These are phyloP conservation scores for Lentinula sp. DNA, from an alignment of 768 basidiomycete genomes.

Conservation along the genomic window DNA sequence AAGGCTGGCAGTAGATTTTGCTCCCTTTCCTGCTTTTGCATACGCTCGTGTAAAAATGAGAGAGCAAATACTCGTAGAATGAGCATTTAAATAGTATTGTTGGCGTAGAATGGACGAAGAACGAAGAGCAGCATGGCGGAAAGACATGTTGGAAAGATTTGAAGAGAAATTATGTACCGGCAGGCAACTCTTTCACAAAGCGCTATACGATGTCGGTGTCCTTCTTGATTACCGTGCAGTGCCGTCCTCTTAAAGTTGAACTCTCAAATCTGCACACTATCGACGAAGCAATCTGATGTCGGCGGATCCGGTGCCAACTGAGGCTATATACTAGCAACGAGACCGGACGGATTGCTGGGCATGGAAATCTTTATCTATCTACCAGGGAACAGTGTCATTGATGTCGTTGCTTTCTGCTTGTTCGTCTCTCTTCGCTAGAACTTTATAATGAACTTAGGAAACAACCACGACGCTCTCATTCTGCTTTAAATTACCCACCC, in stretches of 20 bases:
- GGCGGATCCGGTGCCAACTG: neutral
- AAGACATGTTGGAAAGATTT: neutral
- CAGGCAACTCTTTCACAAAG: neutral
- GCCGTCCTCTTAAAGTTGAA: too few species aligned
- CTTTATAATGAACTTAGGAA: neutral
- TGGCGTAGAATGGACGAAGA: neutral
- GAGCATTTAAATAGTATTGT: too few species aligned
- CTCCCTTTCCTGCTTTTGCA: slow-evolving; percentile 14
- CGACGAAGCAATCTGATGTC: too few species aligned
- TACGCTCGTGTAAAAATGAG: neutral
- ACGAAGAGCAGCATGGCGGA: neutral
- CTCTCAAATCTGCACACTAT: too few species aligned
- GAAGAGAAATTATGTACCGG: neutral
- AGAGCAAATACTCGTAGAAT: neutral
- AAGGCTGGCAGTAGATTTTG: slow-evolving; percentile 50
- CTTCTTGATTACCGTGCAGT: neutral
- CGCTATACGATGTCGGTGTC: neutral
- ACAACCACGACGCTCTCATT: neutral
- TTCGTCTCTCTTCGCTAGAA: neutral
- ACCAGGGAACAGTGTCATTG: neutral
- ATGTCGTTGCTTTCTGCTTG: neutral
- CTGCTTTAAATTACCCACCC: too few species aligned
- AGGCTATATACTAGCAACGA: neutral
- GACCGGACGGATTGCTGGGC: neutral
- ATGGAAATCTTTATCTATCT: neutral